Conservation (phyloP, 768 basidiomycete genomes). For the Pleurotus citrinopileatus region DNA sequence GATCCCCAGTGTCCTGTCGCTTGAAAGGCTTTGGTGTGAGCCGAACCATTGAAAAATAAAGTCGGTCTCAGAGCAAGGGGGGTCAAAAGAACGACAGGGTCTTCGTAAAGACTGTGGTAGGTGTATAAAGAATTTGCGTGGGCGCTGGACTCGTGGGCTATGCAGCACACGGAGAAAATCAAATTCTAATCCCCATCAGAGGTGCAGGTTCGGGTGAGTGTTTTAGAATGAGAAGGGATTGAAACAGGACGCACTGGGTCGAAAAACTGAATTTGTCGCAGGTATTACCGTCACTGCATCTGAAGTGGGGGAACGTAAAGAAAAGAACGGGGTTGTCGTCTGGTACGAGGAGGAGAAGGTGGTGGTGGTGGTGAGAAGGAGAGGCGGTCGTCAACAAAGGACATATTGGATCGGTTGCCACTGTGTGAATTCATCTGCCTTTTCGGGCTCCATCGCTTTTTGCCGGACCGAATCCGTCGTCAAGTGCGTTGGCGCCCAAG, state of each 20-base stretch:
- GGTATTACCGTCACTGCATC: not conserved
- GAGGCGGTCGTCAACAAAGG: not conserved
- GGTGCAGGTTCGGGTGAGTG: not conserved
- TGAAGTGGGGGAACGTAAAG: not conserved
- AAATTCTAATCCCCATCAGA: not conserved
- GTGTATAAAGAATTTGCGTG: not conserved
- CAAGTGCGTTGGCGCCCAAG: not conserved
- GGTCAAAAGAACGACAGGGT: slow-evolving; percentile 8
- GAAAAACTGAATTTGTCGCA: not conserved
- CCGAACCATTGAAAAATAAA: not conserved
- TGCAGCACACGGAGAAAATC: not conserved
- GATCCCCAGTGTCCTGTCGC: not conserved
- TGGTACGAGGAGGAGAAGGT: slow-evolving; percentile 5
- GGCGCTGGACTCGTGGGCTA: not conserved
- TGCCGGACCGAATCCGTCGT: slow-evolving; percentile 2
- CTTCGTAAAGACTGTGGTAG: slow-evolving; percentile 3
- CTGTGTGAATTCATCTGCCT: slow-evolving; percentile 3
- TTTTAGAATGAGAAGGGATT: not conserved
- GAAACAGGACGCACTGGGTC: not conserved
- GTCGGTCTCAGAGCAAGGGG: not conserved
- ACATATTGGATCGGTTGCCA: not conserved
- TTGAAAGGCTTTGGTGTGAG: slow-evolving; percentile 5
- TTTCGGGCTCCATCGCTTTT: slow-evolving; percentile 1
- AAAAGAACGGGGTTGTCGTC: not conserved
- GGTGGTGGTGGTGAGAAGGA: not conserved